phyloP scores from a whole-genome alignment of 306 rosid genomes.

The Rosa multiflora region DNA sequence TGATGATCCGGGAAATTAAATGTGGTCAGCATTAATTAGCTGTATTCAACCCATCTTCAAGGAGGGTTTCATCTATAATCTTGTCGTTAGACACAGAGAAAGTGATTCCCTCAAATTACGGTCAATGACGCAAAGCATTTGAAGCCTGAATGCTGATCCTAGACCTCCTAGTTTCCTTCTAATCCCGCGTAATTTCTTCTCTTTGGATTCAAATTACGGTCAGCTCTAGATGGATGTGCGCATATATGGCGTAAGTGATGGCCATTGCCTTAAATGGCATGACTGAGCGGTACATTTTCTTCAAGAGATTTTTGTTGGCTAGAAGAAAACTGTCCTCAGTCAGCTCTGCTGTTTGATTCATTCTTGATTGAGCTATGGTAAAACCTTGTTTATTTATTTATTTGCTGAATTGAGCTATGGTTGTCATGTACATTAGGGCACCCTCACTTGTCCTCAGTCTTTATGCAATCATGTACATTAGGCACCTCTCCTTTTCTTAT shows the following conservation, averaged over 20 bases:
- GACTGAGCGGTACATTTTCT: too few species aligned
- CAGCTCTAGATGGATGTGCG: constrained; percentile 43
- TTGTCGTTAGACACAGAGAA: constrained; percentile 36
- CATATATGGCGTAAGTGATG: constrained; percentile 19
- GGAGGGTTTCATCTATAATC: constrained; percentile 35
- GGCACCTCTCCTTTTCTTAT: too few species aligned
- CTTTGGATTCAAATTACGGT: constrained; percentile 9
- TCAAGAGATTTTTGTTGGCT: too few species aligned
- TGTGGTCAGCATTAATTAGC: constrained; percentile 37
- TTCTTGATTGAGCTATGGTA: too few species aligned
- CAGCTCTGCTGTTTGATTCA: too few species aligned
- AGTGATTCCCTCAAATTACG: constrained; percentile 29
- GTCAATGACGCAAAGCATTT: constrained; percentile 40
- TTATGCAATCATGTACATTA: too few species aligned
- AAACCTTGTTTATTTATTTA: too few species aligned
- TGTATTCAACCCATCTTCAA: constrained; percentile 45
- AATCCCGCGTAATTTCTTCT: constrained; percentile 38
- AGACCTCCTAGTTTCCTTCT: constrained; percentile 38
- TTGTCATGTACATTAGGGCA: too few species aligned
- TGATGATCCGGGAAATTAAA: constrained; percentile 37
- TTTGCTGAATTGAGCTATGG: too few species aligned
- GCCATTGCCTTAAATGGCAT: too few species aligned
- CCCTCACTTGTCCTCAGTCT: too few species aligned
- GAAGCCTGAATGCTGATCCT: constrained; percentile 3
- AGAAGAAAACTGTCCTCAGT: too few species aligned